Evolutionary conservation across 2,329 filamentous ascomycete species (phyloP).

Genomic region (Aspergillus aculeatus): DNA sequence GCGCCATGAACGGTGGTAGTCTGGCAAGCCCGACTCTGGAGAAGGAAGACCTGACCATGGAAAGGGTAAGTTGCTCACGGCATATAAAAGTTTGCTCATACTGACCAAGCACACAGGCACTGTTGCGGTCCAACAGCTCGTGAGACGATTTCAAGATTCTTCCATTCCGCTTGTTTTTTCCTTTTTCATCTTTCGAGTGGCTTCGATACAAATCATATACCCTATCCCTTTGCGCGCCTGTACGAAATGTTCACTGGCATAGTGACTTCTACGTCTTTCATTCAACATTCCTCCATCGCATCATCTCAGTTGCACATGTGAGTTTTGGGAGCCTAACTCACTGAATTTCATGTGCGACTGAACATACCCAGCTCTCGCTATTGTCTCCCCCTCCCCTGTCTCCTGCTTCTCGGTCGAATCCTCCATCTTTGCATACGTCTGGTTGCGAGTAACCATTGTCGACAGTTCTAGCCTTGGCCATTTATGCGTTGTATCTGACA

Average conservation of each 20-base stretch:
- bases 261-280: constrained; percentile 12
- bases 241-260: constrained; percentile 23
- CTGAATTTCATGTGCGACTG: constrained; percentile 10
- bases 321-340: neutral
- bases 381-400: neutral
- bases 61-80: constrained; percentile 48
- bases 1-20: constrained; percentile 55
- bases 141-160: constrained; percentile 31
- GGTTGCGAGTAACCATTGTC: constrained; percentile 18
- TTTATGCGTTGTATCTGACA: constrained; percentile 10
- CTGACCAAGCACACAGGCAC: constrained; percentile 27
- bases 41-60: constrained; percentile 60
- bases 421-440: constrained; percentile 19
- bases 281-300: constrained; percentile 11
- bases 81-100: constrained; percentile 22
- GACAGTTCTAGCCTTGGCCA: constrained; percentile 11
- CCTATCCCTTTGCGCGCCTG: constrained; percentile 24
- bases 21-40: constrained; percentile 64
- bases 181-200: constrained; percentile 27
- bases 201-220: constrained; percentile 30
- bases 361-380: constrained; percentile 1
- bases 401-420: constrained; percentile 8
- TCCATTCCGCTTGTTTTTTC: constrained; percentile 25
- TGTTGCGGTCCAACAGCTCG: constrained; percentile 52
- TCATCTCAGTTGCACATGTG: neutral